phyloP scores from a whole-genome alignment of 129 eudicot species.

The Pulicaria dysenterica region DNA sequence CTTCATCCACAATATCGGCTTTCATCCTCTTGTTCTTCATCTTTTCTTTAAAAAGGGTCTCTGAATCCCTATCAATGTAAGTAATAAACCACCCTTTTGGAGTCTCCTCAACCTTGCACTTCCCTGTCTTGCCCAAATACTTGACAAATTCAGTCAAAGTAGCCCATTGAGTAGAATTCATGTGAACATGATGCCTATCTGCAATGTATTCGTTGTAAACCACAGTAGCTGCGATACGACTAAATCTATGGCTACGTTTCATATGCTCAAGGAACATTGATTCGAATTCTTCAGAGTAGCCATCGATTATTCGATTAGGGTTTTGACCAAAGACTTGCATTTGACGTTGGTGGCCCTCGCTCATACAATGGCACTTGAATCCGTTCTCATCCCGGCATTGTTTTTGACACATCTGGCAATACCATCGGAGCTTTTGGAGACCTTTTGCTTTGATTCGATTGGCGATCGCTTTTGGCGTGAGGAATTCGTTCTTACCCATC shows the following conservation, averaged over 20 bases:
- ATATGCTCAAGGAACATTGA: constrained; percentile 65
- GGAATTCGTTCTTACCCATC: constrained; percentile 91
- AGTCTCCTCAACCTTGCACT: constrained; percentile 88
- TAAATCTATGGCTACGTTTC: constrained; percentile 89
- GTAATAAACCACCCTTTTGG: constrained; percentile 97
- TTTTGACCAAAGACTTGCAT: constrained; percentile 92
- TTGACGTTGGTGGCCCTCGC: constrained; percentile 89
- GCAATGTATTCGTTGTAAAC: constrained; percentile 84
- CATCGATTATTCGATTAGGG: constrained; percentile 71
- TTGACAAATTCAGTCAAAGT: constrained; percentile 84
- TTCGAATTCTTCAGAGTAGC: constrained; percentile 87
- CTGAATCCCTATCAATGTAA: constrained; percentile 81
- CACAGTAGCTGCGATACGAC: constrained; percentile 88
- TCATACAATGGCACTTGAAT: constrained; percentile 94
- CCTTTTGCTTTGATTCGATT: constrained; percentile 94
- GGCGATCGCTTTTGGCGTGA: constrained; percentile 91
- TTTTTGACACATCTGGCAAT: constrained; percentile 96
- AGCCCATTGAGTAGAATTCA: constrained; percentile 92
- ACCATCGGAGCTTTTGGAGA: constrained; percentile 90
- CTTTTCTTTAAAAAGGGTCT: constrained; percentile 75
- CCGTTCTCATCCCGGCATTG: constrained; percentile 97
- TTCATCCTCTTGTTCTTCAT: constrained; percentile 73
- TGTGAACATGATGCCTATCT: constrained; percentile 85
- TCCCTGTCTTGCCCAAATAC: constrained; percentile 71
- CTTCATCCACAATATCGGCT: constrained; percentile 82